Conservation (phyloP, 1,284 basidiomycete species). For the Xerocomus minutiporus region DNA sequence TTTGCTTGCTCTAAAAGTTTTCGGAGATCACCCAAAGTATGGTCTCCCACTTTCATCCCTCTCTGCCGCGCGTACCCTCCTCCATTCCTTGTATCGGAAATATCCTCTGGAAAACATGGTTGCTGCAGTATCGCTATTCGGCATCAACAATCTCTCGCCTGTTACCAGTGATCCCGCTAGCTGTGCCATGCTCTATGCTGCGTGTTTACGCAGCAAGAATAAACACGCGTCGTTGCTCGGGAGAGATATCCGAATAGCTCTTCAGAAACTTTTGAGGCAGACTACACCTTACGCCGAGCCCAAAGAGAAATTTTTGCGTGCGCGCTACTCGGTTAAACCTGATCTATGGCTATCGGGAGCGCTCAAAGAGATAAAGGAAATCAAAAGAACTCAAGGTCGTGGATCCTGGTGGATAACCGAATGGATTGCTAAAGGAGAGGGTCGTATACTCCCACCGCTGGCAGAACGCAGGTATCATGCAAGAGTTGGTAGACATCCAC, state of each 20-base stretch:
- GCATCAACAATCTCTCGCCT: slow-evolving; percentile 48
- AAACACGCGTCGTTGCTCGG: slow-evolving; percentile 40
- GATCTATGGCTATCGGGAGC: slow-evolving; percentile 39
- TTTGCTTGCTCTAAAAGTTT: slow-evolving; percentile 53
- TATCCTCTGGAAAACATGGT: slow-evolving; percentile 46
- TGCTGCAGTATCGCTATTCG: slow-evolving; percentile 48
- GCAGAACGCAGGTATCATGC: slow-evolving; percentile 16
- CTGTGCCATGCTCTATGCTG: slow-evolving; percentile 52
- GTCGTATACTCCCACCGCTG: slow-evolving; percentile 19
- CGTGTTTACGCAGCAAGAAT: slow-evolving; percentile 42
- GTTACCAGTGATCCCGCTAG: slow-evolving; percentile 52
- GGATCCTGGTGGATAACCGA: slow-evolving; percentile 30
- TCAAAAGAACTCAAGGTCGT: slow-evolving; percentile 27
- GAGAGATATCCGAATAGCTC: slow-evolving; percentile 40
- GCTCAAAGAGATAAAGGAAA: slow-evolving; percentile 38
- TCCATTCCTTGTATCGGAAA: slow-evolving; percentile 47
- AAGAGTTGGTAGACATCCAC: slow-evolving; percentile 4
- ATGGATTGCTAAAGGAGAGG: slow-evolving; percentile 27
- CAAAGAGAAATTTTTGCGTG: slow-evolving; percentile 19
- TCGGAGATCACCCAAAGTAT: slow-evolving; percentile 58
- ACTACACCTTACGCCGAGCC: slow-evolving; percentile 27
- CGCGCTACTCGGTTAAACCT: slow-evolving; percentile 27
- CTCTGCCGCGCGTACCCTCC: slow-evolving; percentile 47
- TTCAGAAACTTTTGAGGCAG: slow-evolving; percentile 35
- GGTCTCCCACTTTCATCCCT: slow-evolving; percentile 48